phyloP scores from a whole-genome alignment of 2,329 filamentous ascomycete genomes.

The Neonectria coccinea region DNA sequence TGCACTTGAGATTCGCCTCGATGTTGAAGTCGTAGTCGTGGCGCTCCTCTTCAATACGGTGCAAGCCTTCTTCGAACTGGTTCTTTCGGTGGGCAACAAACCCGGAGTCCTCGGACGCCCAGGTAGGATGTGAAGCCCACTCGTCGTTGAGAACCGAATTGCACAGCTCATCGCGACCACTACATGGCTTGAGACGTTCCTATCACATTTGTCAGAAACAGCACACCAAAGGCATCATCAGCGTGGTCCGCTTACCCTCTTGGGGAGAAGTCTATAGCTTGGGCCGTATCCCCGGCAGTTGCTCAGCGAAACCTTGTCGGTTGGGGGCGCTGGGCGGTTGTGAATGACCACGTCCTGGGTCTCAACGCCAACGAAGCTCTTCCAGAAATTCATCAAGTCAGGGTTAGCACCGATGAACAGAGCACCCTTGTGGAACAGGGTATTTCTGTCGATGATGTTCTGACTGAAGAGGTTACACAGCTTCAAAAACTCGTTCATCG shows the following conservation, averaged over 20 bases:
- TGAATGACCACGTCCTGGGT: conserved; percentile 82
- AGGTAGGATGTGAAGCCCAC: conserved; percentile 98
- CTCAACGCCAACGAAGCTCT: conserved; percentile 82
- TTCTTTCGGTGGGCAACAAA: conserved; percentile 99
- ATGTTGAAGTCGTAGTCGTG: conserved; percentile 99
- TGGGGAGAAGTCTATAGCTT: conserved; percentile 92
- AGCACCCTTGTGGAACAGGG: conserved; percentile 84
- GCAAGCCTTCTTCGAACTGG: conserved; percentile 90
- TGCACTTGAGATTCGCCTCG: conserved; percentile 92
- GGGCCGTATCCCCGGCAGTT: conserved; percentile 97
- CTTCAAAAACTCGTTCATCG: conserved; percentile 96
- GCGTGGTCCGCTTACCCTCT: conserved; percentile 65
- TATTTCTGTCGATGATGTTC: conserved; percentile 87
- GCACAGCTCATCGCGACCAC: conserved; percentile 94
- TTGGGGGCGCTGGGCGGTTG: conserved; percentile 79
- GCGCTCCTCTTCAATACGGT: conserved; percentile 96
- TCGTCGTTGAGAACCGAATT: conserved; percentile 94
- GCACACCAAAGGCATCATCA: neutral
- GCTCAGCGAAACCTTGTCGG: conserved; percentile 88
- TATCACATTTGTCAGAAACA: conserved; percentile 44
- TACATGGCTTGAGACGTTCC: conserved; percentile 92
- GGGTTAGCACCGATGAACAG: conserved; percentile 89
- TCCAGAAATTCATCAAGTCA: conserved; percentile 92
- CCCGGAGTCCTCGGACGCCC: conserved; percentile 97
- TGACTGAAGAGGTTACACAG: conserved; percentile 95